phyloP scores from a whole-genome alignment of 192 early-diverging fungal genomes.

The Coemansia sp. region DNA sequence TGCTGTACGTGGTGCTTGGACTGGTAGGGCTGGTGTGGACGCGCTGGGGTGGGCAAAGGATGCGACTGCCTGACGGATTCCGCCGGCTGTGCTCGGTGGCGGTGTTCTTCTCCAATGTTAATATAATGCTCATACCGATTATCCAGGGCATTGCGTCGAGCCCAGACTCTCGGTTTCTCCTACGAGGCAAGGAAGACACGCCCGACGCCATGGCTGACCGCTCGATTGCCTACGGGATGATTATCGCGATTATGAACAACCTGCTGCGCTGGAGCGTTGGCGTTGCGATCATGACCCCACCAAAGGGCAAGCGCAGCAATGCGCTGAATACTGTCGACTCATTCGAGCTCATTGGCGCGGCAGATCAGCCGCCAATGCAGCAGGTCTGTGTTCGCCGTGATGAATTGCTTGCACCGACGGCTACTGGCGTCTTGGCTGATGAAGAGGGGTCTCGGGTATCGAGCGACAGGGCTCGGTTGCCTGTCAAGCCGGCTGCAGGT shows the following conservation, averaged over 20 bases:
- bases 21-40: slow-evolving; percentile 27
- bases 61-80: slow-evolving; percentile 53
- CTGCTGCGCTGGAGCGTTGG: slow-evolving; percentile 73
- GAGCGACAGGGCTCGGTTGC: neutral
- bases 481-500: neutral
- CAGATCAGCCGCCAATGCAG: neutral
- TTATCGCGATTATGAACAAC: slow-evolving; percentile 73
- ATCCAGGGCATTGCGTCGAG: slow-evolving; percentile 56
- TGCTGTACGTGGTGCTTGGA: slow-evolving; percentile 37
- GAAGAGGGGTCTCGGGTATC: slow-evolving; percentile 1
- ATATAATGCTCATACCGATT: slow-evolving; percentile 65
- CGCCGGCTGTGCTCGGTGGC: slow-evolving; percentile 61
- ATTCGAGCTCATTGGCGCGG: neutral
- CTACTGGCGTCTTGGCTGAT: neutral
- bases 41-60: slow-evolving; percentile 13
- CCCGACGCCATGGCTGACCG: slow-evolving; percentile 41
- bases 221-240: slow-evolving; percentile 73
- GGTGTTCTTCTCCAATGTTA: slow-evolving; percentile 67
- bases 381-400: neutral
- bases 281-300: slow-evolving; percentile 54
- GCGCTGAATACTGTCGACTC: slow-evolving; percentile 1
- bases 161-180: slow-evolving; percentile 38
- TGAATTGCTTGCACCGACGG: neutral
- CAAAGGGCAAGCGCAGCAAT: neutral
- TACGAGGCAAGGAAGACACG: slow-evolving; percentile 38